Percentiles rank a stretch among this genome's conserved stretches.
These are phyloP conservation scores for Oryza brachyantha DNA, from an alignment of 176 grass and related monocot species.

Conservation along the genomic window DNA sequence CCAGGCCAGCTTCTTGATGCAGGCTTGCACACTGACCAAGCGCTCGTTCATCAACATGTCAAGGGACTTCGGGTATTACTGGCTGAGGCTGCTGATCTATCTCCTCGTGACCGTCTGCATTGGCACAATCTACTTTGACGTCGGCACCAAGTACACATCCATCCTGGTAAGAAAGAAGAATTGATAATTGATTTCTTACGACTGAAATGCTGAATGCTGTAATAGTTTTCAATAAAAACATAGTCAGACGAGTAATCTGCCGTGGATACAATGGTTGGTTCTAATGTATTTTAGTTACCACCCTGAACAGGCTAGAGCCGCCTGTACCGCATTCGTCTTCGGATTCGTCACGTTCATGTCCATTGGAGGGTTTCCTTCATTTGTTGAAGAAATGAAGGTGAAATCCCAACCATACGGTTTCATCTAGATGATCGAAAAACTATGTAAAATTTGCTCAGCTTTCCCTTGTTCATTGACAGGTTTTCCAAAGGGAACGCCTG, in stretches of 20 bases:
- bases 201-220: neutral
- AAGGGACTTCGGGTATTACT: conserved; percentile 95
- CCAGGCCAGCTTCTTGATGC: conserved; percentile 94
- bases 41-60: conserved; percentile 99
- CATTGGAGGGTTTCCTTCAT: conserved; percentile 98
- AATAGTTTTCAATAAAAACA: neutral
- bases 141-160: conserved; percentile 85
- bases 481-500: conserved; percentile 92
- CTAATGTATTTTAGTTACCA: conserved; percentile 16
- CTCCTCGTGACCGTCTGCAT: conserved; percentile 94
- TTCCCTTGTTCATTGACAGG: conserved; percentile 33
- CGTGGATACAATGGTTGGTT: neutral
- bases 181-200: neutral
- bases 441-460: conserved; percentile 21
- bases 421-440: neutral
- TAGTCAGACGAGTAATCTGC: neutral
- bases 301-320: conserved; percentile 60
- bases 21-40: conserved; percentile 76
- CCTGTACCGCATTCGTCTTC: conserved; percentile 86
- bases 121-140: conserved; percentile 90
- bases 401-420: conserved; percentile 2
- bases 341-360: conserved; percentile 99
- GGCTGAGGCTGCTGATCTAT: conserved; percentile 92
- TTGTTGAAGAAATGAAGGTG: conserved; percentile 99
- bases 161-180: conserved; percentile 64